Percentiles rank a stretch among this genome's conserved stretches.
phyloP scores from a whole-genome alignment of 257 asterid genomes.

The Coffea eugenioides region DNA sequence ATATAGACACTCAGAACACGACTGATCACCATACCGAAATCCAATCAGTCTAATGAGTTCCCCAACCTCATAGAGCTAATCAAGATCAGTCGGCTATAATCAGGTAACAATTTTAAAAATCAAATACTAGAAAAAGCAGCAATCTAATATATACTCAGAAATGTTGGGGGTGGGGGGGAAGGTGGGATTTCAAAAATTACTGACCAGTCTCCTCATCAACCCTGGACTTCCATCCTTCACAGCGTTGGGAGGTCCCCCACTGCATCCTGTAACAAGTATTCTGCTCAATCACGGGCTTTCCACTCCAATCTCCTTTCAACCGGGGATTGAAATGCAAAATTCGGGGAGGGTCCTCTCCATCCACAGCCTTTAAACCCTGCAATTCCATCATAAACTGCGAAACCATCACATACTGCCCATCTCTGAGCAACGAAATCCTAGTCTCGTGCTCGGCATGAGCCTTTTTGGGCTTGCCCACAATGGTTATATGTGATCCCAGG shows the following conservation, averaged over 20 bases:
- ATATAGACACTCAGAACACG: background rate
- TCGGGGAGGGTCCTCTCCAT: slow-evolving; percentile 94
- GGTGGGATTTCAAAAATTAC: slow-evolving; percentile 6
- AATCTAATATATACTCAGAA: no score
- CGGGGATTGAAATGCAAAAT: slow-evolving; percentile 90
- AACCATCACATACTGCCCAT: slow-evolving; percentile 37
- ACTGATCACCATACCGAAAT: background rate
- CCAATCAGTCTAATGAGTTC: background rate
- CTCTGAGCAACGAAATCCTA: slow-evolving; percentile 53
- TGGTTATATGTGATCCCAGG: slow-evolving; percentile 77
- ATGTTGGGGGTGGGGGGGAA: no score
- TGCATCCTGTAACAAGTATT: slow-evolving; percentile 95
- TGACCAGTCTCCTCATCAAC: slow-evolving; percentile 85
- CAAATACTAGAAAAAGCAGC: background rate
- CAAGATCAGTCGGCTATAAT: background rate
- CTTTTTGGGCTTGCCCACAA: slow-evolving; percentile 68
- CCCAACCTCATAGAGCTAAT: background rate
- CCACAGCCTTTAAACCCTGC: slow-evolving; percentile 84
- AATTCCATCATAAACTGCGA: slow-evolving; percentile 87
- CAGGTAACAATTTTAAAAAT: background rate
- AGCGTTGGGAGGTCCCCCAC: slow-evolving; percentile 82
- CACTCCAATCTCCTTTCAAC: slow-evolving; percentile 94
- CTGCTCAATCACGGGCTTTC: slow-evolving; percentile 71
- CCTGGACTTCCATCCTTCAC: slow-evolving; percentile 83
- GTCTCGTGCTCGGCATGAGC: slow-evolving; percentile 76